Conservation (phyloP, 306 rosid species). For the Castanospermum australe region DNA sequence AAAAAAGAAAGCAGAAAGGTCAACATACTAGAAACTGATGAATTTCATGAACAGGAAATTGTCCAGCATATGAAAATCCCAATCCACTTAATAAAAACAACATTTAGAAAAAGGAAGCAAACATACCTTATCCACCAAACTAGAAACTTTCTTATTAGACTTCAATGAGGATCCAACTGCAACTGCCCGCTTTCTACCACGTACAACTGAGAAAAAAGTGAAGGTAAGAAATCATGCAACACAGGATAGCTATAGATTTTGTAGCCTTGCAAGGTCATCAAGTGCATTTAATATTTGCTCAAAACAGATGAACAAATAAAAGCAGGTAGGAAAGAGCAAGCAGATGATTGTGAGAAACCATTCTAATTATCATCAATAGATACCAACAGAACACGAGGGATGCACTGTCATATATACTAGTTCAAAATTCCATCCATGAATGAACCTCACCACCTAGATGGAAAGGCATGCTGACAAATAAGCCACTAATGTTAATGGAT, state of each 20-base stretch:
- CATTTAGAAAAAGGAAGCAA: background rate
- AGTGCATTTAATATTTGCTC: background rate
- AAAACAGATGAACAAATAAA: background rate
- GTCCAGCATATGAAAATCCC: background rate
- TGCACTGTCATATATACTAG: background rate
- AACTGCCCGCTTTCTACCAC: constrained; percentile 65
- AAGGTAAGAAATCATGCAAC: constrained; percentile 18
- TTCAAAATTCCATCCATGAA: constrained; percentile 16
- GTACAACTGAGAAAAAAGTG: constrained; percentile 44
- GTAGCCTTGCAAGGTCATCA: background rate
- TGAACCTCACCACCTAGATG: background rate
- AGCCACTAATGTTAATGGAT: background rate
- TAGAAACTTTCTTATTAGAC: constrained; percentile 91
- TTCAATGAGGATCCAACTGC: constrained; percentile 82
- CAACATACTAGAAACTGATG: constrained; percentile 11
- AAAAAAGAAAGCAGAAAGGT: background rate
- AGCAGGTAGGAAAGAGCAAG: background rate
- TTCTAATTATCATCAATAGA: background rate
- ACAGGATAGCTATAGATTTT: background rate
- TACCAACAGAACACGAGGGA: background rate
- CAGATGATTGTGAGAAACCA: background rate
- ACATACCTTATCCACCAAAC: constrained; percentile 84
- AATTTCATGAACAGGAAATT: background rate
- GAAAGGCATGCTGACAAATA: constrained; percentile 8
- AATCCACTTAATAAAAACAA: background rate